Percentiles rank a stretch among this genome's conserved stretches.
These are phyloP conservation scores for Oryza meyeriana DNA, from an alignment of 176 grass and related monocot species.

Conservation along the genomic window DNA sequence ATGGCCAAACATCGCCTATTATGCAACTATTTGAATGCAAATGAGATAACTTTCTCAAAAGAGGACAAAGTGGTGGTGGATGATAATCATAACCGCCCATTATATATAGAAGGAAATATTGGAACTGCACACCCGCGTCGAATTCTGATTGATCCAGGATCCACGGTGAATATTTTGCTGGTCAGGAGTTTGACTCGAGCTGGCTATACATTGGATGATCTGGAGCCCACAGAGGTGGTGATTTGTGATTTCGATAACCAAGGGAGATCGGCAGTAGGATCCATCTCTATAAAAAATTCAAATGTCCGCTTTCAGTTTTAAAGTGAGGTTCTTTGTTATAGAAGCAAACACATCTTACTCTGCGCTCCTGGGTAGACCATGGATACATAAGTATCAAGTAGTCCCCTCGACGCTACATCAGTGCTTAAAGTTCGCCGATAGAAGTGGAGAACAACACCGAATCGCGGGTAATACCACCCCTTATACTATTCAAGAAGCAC, in stretches of 20 bases:
- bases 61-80: not conserved
- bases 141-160: not conserved
- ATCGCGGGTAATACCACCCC: not conserved
- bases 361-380: not conserved
- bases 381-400: not conserved
- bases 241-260: not conserved
- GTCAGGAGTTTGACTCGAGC: not conserved
- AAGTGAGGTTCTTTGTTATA: not conserved
- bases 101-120: not conserved
- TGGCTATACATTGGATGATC: not conserved
- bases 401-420: not conserved
- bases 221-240: not conserved
- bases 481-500: not conserved
- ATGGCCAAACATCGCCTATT: not conserved
- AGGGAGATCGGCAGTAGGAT: not conserved
- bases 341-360: not conserved
- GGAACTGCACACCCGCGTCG: not conserved
- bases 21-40: not conserved
- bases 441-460: not conserved
- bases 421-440: not conserved
- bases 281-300: not conserved
- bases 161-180: not conserved
- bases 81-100: not conserved
- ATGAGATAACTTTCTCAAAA: not conserved
- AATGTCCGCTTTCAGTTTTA: not conserved